phyloP scores from a whole-genome alignment of 805 yeast genomes.

The Candida sithepensis region DNA sequence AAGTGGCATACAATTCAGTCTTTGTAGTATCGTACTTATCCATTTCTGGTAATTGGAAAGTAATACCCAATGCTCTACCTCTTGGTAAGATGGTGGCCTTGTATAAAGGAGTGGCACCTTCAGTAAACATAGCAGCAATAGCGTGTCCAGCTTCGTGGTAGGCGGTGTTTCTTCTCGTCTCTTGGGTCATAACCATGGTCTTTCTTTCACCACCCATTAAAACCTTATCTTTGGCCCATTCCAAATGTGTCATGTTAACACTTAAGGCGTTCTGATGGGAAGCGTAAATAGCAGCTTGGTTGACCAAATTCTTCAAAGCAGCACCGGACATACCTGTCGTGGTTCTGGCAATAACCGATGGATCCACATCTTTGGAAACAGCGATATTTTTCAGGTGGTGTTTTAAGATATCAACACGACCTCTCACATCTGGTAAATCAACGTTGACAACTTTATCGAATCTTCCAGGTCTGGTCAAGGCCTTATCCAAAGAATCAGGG shows the following conservation, averaged over 20 bases:
- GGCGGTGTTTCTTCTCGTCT: constrained; percentile 89
- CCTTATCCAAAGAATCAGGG: constrained; percentile 95
- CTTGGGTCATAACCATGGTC: constrained; percentile 97
- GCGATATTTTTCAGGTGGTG: constrained; percentile 93
- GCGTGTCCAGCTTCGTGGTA: constrained; percentile 99
- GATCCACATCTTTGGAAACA: constrained; percentile 78
- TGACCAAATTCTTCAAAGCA: constrained; percentile 89
- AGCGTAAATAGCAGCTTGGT: constrained; percentile 97
- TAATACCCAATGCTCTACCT: constrained; percentile 94
- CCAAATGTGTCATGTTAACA: constrained; percentile 88
- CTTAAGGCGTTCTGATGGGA: constrained; percentile 87
- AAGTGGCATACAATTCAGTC: constrained; percentile 81
- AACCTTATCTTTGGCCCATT: constrained; percentile 99
- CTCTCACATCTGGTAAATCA: constrained; percentile 96
- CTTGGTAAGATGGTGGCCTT: constrained; percentile 97
- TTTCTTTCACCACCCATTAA: constrained; percentile 97
- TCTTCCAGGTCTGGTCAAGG: constrained; percentile 73
- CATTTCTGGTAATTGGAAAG: constrained; percentile 97
- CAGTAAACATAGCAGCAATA: constrained; percentile 91
- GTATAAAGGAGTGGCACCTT: constrained; percentile 91
- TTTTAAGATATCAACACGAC: constrained; percentile 86
- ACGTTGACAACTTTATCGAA: constrained; percentile 95
- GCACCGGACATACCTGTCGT: constrained; percentile 99
- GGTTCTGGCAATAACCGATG: constrained; percentile 88
- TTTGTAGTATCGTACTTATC: constrained; percentile 93